Conservation (phyloP, 2,329 filamentous ascomycete species). For the Ceratocystis papillata region DNA sequence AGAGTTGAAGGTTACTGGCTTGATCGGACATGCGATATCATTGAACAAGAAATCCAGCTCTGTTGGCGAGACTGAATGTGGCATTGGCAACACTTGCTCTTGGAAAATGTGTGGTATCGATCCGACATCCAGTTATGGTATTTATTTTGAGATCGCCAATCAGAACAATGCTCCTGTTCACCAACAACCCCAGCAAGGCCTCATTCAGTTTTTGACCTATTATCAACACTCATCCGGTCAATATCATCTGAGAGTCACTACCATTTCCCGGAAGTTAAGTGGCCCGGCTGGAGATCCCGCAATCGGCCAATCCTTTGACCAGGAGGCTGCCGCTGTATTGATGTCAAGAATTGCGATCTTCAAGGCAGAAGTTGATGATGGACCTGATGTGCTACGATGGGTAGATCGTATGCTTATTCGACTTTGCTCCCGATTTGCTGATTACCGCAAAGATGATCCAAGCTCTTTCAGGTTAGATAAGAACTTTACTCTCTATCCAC, state of each 20-base stretch:
- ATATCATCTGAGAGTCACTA: slow-evolving; percentile 92
- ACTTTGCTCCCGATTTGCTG: slow-evolving; percentile 89
- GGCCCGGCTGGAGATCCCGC: slow-evolving; percentile 89
- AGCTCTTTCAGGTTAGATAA: slow-evolving; percentile 95
- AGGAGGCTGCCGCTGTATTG: slow-evolving; percentile 91
- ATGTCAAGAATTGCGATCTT: slow-evolving; percentile 99
- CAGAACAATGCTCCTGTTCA: slow-evolving; percentile 79
- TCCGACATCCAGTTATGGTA: slow-evolving; percentile 80
- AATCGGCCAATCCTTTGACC: slow-evolving; percentile 93
- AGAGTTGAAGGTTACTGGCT: slow-evolving; percentile 91
- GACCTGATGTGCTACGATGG: slow-evolving; percentile 95
- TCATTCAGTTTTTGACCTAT: slow-evolving; percentile 97
- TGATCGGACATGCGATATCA: slow-evolving; percentile 93
- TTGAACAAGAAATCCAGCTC: slow-evolving; percentile 97
- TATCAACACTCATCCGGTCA: slow-evolving; percentile 96
- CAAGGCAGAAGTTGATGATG: slow-evolving; percentile 96
- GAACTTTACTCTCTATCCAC: slow-evolving; percentile 97
- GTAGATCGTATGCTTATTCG: slow-evolving; percentile 97
- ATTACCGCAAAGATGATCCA: slow-evolving; percentile 96
- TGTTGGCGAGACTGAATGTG: slow-evolving; percentile 94
- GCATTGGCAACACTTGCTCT: slow-evolving; percentile 94
- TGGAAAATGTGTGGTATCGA: slow-evolving; percentile 99
- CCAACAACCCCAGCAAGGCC: slow-evolving; percentile 77
- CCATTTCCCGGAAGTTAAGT: slow-evolving; percentile 79
- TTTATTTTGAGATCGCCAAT: slow-evolving; percentile 96